A percentile compares a stretch with the other conserved stretches of the same genome.
These are phyloP conservation scores for Clarireedia homoeocarpa DNA, from an alignment of 2,329 filamentous ascomycete species.

Conservation along the genomic window DNA sequence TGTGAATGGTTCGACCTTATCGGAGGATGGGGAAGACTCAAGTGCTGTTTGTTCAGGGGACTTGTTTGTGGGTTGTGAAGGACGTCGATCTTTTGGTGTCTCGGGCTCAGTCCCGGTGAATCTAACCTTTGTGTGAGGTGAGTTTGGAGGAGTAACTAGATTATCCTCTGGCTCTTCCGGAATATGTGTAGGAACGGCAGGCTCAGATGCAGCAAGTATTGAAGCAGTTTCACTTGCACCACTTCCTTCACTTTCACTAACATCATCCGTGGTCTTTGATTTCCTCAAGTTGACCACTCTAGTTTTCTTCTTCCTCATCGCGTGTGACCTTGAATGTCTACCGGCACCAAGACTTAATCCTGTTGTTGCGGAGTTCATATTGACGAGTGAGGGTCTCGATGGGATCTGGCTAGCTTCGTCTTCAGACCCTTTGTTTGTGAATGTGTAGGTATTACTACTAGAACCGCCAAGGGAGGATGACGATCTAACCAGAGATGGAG, in stretches of 20 bases:
- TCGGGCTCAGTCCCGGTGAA: conserved; percentile 32
- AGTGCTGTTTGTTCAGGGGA: conserved; percentile 16
- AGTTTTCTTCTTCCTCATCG: conserved; percentile 71
- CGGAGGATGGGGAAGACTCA: conserved; percentile 10
- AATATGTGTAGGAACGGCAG: conserved; percentile 47
- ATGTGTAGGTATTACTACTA: conserved; percentile 58
- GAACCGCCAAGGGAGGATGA: conserved; percentile 52
- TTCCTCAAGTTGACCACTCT: conserved; percentile 75
- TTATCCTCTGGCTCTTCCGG: conserved; percentile 54
- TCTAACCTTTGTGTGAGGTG: conserved; percentile 32
- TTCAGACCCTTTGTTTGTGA: conserved; percentile 59
- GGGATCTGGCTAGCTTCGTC: conserved; percentile 45
- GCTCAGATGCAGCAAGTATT: conserved; percentile 53
- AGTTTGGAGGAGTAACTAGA: conserved; percentile 42
- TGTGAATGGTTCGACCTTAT: conserved; percentile 13
- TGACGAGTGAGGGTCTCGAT: conserved; percentile 61
- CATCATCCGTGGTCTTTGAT: conserved; percentile 40
- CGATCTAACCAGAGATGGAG: conserved; percentile 49
- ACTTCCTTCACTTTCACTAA: conserved; percentile 13
- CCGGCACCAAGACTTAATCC: conserved; percentile 57
- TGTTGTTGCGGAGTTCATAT: conserved; percentile 50
- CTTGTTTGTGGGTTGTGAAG: neutral
- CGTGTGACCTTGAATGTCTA: conserved; percentile 44
- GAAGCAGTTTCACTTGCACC: conserved; percentile 42
- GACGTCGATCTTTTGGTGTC: conserved; percentile 25